Conservation (phyloP, 2,329 filamentous ascomycete species). For the Colletotrichum sidae region DNA sequence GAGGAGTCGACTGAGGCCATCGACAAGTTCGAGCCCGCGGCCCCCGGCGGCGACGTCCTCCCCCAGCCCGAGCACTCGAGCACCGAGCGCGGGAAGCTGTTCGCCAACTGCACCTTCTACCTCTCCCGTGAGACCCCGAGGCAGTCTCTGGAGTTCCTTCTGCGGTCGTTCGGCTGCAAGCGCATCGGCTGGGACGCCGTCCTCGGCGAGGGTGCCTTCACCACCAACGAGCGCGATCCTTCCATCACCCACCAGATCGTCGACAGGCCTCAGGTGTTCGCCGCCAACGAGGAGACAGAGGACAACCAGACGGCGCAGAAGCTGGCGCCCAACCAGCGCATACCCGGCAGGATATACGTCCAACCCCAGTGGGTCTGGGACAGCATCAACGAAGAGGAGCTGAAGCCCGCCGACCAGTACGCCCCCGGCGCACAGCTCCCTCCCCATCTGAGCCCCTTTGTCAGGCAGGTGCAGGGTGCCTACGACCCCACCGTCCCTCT, state of each 20-base stretch:
- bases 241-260: conserved; percentile 97
- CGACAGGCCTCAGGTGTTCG: conserved; percentile 83
- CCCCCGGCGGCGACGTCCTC: conserved; percentile 85
- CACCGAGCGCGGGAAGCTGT: conserved; percentile 79
- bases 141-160: conserved; percentile 89
- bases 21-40: conserved; percentile 91
- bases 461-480: conserved; percentile 84
- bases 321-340: conserved; percentile 73
- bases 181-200: conserved; percentile 94
- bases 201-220: conserved; percentile 92
- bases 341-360: conserved; percentile 92
- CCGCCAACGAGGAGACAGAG: conserved; percentile 54
- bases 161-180: conserved; percentile 95
- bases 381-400: conserved; percentile 89
- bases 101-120: conserved; percentile 90
- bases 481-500: conserved; percentile 92
- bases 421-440: conserved; percentile 90
- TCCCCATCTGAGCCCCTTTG: conserved; percentile 95
- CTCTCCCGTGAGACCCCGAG: conserved; percentile 94
- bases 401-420: conserved; percentile 89
- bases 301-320: conserved; percentile 73
- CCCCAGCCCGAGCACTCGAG: conserved; percentile 79
- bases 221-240: conserved; percentile 86
- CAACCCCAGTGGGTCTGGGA: conserved; percentile 99
- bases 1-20: conserved; percentile 70